Conservation (phyloP, 164 flowering plant species). For the Dillenia turbinata region DNA sequence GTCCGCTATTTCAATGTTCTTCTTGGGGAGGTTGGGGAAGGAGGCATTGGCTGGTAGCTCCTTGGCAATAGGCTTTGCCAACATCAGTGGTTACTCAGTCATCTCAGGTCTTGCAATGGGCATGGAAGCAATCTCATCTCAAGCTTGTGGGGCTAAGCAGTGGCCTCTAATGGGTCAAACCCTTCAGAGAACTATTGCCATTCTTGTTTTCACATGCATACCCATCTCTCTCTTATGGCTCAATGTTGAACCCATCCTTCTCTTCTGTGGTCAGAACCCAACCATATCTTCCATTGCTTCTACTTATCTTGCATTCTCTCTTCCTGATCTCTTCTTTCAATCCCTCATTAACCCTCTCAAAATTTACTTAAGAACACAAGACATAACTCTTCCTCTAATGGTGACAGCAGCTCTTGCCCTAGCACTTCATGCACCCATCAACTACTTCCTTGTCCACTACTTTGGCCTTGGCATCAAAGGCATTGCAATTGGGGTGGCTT, state of each 20-base stretch:
- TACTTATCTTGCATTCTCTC: conserved; percentile 35
- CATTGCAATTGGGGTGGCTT: conserved; percentile 33
- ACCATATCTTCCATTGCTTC: conserved; percentile 38
- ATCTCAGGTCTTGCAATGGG: conserved; percentile 66
- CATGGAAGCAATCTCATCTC: conserved; percentile 63
- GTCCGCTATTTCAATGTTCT: conserved; percentile 47
- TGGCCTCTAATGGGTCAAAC: conserved; percentile 47
- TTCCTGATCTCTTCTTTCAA: conserved; percentile 52
- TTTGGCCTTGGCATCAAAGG: conserved; percentile 41
- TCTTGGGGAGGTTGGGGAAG: conserved; percentile 58
- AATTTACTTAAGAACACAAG: conserved; percentile 48
- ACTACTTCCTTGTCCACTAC: conserved; percentile 28
- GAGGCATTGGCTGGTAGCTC: conserved; percentile 62
- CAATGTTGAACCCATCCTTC: conserved; percentile 34
- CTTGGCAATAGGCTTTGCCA: conserved; percentile 61
- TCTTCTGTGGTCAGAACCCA: conserved; percentile 45
- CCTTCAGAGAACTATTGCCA: conserved; percentile 36
- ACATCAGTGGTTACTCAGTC: conserved; percentile 69
- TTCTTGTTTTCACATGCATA: conserved; percentile 32
- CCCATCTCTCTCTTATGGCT: conserved; percentile 67
- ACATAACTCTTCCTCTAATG: conserved; percentile 46
- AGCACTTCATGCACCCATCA: conserved; percentile 46
- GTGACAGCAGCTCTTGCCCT: conserved; percentile 30
- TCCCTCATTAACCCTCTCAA: conserved; percentile 47
- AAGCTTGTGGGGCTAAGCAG: conserved; percentile 63